Percentiles rank a stretch among this genome's conserved stretches.
Conservation (phyloP, 2,329 filamentous ascomycete genomes). For the Stagonosporopsis chrysanthemi region DNA sequence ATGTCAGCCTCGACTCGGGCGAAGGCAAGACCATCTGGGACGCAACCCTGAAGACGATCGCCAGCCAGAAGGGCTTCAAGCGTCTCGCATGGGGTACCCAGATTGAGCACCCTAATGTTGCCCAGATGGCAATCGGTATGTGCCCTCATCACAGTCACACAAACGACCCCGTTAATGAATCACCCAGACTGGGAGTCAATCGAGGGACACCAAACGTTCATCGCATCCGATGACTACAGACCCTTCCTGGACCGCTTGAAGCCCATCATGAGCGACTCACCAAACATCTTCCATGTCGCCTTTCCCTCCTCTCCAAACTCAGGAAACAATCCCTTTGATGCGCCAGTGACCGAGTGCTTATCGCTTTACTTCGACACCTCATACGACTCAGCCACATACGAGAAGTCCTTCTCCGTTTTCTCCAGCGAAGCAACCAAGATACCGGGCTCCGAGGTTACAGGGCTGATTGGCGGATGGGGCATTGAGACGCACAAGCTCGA, state of each 20-base stretch:
- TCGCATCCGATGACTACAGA: constrained; percentile 44
- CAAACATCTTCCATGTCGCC: constrained; percentile 46
- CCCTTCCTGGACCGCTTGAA: constrained; percentile 48
- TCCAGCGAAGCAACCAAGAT: constrained; percentile 43
- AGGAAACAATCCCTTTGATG: constrained; percentile 38
- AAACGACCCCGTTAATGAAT: not conserved
- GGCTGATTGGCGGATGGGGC: constrained; percentile 47
- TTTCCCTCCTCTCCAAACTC: constrained; percentile 24
- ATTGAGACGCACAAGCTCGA: constrained; percentile 37
- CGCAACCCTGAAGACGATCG: constrained; percentile 45
- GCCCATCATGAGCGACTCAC: constrained; percentile 36
- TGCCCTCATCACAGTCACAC: not conserved
- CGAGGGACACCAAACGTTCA: constrained; percentile 53
- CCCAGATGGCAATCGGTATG: constrained; percentile 54
- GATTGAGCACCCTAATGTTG: constrained; percentile 49
- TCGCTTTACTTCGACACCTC: constrained; percentile 53
- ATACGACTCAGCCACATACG: constrained; percentile 34
- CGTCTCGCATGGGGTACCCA: constrained; percentile 47
- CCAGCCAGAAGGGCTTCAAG: constrained; percentile 48
- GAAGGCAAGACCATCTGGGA: constrained; percentile 43
- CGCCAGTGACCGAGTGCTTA: constrained; percentile 60
- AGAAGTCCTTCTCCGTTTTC: constrained; percentile 50
- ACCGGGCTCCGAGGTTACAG: constrained; percentile 31
- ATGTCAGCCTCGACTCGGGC: constrained; percentile 31
- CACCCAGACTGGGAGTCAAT: constrained; percentile 54